Percentiles rank a stretch among this genome's conserved stretches.
These are phyloP conservation scores for Echria macrotheca DNA, from an alignment of 495 filamentous ascomycete genomes.

Conservation along the genomic window DNA sequence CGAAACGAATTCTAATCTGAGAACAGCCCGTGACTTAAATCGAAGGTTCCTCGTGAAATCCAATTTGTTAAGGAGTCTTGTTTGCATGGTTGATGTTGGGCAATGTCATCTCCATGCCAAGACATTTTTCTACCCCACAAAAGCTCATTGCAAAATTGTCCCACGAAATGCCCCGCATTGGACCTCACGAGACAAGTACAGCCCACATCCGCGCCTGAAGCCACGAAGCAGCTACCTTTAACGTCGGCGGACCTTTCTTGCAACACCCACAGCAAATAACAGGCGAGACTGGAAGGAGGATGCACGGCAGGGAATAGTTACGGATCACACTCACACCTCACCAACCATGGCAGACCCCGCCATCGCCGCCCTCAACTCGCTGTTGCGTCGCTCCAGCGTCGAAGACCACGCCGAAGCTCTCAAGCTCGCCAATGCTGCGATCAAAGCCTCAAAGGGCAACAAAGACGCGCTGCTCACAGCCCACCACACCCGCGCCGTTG, in stretches of 20 bases:
- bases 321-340: no score
- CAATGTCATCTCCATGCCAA: neutral
- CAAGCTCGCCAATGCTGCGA: conserved; percentile 44
- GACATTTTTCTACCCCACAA: neutral
- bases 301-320: no score
- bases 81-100: neutral
- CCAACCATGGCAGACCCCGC: conserved; percentile 38
- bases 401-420: conserved; percentile 45
- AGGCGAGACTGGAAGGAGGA: no score
- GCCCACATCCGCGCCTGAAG: no score
- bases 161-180: conserved; percentile 1
- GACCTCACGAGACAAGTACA: neutral
- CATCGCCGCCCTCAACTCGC: conserved; percentile 44
- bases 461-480: conserved; percentile 51
- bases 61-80: neutral
- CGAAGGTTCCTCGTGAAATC: neutral
- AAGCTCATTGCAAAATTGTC: neutral
- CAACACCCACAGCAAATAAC: no score
- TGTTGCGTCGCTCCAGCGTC: conserved; percentile 42
- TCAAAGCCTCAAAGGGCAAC: conserved; percentile 65
- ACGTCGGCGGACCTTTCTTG: no score
- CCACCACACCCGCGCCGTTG: conserved; percentile 74
- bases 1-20: no score
- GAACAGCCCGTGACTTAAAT: no score
- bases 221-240: no score